Base-by-base conservation (phyloP, 306 rosid species). In the Calophaca sinica region DNA sequence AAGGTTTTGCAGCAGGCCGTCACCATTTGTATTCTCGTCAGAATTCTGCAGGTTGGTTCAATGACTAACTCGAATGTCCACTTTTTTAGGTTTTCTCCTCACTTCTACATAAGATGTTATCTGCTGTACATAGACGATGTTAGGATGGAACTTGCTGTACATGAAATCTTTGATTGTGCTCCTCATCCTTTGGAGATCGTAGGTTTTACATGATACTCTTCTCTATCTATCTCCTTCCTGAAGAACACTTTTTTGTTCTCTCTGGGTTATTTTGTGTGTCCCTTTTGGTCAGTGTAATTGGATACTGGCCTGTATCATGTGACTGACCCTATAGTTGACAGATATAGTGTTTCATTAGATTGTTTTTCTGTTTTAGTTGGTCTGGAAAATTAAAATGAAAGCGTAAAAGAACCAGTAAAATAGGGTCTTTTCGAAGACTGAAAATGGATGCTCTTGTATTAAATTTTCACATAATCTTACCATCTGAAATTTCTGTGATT, bases 1-100 rank as follows among this genome's bases (percentile, higher is more conserved):
- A 39, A 57, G 87, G 84, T 63, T 89, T 81, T 60, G 85, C 87
- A 50, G 44, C 82, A 2, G 83, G 84, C 74, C 84, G 86, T 79
- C 72, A 72, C 31, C 63, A 10, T 6, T 7, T 46, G 11, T 74
- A 78, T 80, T 78, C 91, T 15, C 80, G 66, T 78, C 78, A 73
- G 13, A 68, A 80, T 80, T 82, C 93, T 6, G 82, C 89, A 1
- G 93, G 88, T n/a, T 77, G 90, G 90, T 83, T 82, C 54, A 66
- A 81, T 33, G 85, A 75, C 54, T 90, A 76, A 83, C 62, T 41
- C 36, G 71, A 48, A 54, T 31, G 54, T 5, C 1, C 48, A 45
- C 60, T 15, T 63, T 52, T 36, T 64, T 7, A 41, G 68, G 54
- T 51, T 36, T 13, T 20, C 38, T 12, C 20, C 1, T 42, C 38